These are phyloP conservation scores for Trichophyton benhamiae DNA, from an alignment of 2,329 filamentous ascomycete species.

Conservation along the genomic window DNA sequence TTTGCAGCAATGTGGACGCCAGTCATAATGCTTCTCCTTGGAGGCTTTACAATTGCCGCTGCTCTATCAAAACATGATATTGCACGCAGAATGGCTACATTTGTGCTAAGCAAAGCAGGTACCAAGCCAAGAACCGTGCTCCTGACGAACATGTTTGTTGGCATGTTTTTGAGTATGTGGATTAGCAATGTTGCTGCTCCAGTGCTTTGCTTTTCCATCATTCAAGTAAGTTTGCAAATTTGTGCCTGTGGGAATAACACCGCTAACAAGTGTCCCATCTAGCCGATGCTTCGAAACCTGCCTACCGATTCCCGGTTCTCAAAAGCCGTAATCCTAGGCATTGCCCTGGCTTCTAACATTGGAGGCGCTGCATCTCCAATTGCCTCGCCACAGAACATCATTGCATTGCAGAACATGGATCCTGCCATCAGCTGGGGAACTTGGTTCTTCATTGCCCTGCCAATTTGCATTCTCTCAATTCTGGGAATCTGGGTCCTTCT, in stretches of 20 bases:
- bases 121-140: slow-evolving; percentile 80
- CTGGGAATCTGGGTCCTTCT: slow-evolving; percentile 80
- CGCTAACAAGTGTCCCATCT: slow-evolving; percentile 6
- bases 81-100: slow-evolving; percentile 91
- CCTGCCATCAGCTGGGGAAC: slow-evolving; percentile 83
- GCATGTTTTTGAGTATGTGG: slow-evolving; percentile 96
- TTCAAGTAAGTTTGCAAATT: slow-evolving; percentile 49
- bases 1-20: slow-evolving; percentile 98
- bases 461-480: slow-evolving; percentile 81
- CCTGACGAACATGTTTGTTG: slow-evolving; percentile 97
- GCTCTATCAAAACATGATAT: slow-evolving; percentile 96
- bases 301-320: slow-evolving; percentile 84
- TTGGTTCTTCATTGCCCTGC: slow-evolving; percentile 94
- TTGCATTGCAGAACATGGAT: slow-evolving; percentile 90
- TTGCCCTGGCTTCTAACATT: slow-evolving; percentile 88
- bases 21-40: slow-evolving; percentile 93
- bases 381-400: slow-evolving; percentile 92
- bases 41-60: slow-evolving; percentile 90
- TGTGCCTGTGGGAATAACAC: background rate
- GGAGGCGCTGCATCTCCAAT: slow-evolving; percentile 95
- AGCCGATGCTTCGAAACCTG: slow-evolving; percentile 89
- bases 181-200: slow-evolving; percentile 97
- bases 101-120: slow-evolving; percentile 90
- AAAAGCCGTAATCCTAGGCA: slow-evolving; percentile 88
- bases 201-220: slow-evolving; percentile 93